Conservation (phyloP, 2,329 filamentous ascomycete species). For the Periconia sp. region DNA sequence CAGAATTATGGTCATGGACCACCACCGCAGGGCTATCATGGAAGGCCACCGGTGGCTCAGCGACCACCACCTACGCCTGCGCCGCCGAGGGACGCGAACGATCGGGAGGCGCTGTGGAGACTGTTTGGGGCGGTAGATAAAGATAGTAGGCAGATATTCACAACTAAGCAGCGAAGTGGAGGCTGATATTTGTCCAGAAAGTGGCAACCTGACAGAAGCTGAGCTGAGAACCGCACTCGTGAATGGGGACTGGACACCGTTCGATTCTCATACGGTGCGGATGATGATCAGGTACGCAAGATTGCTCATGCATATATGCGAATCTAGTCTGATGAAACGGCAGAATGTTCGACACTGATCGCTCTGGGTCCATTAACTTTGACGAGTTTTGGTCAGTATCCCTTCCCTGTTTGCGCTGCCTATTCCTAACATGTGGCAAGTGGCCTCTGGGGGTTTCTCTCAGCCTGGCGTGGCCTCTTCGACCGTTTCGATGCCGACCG, state of each 20-base stretch:
- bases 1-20: slow-evolving; percentile 59
- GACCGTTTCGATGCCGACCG: slow-evolving; percentile 92
- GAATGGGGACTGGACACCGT: slow-evolving; percentile 94
- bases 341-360: slow-evolving; percentile 94
- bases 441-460: slow-evolving; percentile 93
- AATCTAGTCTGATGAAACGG: slow-evolving; percentile 3
- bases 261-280: slow-evolving; percentile 90
- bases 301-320: background rate
- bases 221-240: slow-evolving; percentile 91
- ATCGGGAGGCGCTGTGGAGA: slow-evolving; percentile 75
- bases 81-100: slow-evolving; percentile 63
- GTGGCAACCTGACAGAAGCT: slow-evolving; percentile 80
- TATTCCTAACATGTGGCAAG: slow-evolving; percentile 31
- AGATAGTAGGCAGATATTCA: too few species aligned
- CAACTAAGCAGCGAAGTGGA: too few species aligned
- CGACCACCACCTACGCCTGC: slow-evolving; percentile 56
- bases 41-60: slow-evolving; percentile 62
- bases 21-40: slow-evolving; percentile 68
- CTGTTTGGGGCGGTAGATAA: slow-evolving; percentile 93
- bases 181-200: too few species aligned
- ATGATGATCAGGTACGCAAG: slow-evolving; percentile 81
- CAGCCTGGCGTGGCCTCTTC: slow-evolving; percentile 91
- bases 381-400: slow-evolving; percentile 79
- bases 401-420: background rate
- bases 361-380: slow-evolving; percentile 87